These are phyloP conservation scores for Trichoderma citrinoviride DNA, from an alignment of 2,329 filamentous ascomycete species.

Conservation along the genomic window DNA sequence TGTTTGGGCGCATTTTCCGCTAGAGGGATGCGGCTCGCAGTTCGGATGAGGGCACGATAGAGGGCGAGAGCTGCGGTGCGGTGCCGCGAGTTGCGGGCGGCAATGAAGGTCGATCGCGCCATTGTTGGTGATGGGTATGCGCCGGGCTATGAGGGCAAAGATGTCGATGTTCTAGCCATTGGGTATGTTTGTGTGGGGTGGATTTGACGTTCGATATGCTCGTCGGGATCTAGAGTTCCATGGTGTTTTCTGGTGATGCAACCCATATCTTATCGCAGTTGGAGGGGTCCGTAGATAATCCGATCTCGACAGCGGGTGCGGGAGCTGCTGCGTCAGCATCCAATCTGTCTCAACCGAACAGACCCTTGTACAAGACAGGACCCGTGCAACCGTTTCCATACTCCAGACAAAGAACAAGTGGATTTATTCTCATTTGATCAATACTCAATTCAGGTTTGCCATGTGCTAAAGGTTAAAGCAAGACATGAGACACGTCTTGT, in stretches of 20 bases:
- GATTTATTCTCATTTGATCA: too few relatives aligned
- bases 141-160: not conserved
- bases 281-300: constrained; percentile 20
- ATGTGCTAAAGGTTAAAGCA: not conserved
- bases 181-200: not conserved
- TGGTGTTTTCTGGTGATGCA: constrained; percentile 2
- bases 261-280: constrained; percentile 6
- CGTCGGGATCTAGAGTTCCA: not conserved
- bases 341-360: not conserved
- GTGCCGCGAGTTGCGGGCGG: constrained; percentile 52
- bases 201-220: too few relatives aligned
- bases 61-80: constrained; percentile 63
- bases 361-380: not conserved
- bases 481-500: not conserved
- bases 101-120: constrained; percentile 40
- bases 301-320: not conserved
- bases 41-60: constrained; percentile 65
- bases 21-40: constrained; percentile 53
- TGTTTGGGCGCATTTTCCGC: constrained; percentile 41
- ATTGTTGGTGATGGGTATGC: constrained; percentile 23
- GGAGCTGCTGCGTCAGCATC: not conserved
- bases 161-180: not conserved
- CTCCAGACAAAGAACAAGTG: too few relatives aligned
- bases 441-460: too few relatives aligned
- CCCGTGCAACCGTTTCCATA: not conserved